Percentiles rank a stretch among this genome's conserved stretches.
phyloP scores from a whole-genome alignment of 345 rosid species.

The Murraya paniculata region DNA sequence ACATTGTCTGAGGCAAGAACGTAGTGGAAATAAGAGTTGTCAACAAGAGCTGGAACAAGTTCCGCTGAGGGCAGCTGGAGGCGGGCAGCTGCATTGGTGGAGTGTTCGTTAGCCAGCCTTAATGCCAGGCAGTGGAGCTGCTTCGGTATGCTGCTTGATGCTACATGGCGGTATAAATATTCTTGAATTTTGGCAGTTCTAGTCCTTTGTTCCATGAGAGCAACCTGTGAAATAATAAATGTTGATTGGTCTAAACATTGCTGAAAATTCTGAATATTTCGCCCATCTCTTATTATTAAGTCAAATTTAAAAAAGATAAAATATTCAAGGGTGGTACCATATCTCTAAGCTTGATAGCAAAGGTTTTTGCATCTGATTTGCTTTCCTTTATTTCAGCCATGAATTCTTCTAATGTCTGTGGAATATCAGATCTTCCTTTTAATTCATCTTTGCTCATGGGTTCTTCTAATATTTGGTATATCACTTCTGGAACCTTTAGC shows the following conservation, averaged over 20 bases:
- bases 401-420: slow-evolving; percentile 81
- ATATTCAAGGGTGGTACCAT: slow-evolving; percentile 48
- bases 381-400: slow-evolving; percentile 56
- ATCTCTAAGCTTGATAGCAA: slow-evolving; percentile 82
- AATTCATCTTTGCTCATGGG: slow-evolving; percentile 65
- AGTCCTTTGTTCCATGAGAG: slow-evolving; percentile 82
- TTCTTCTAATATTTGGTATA: slow-evolving; percentile 62
- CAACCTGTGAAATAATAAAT: slow-evolving; percentile 34
- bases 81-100: slow-evolving; percentile 92
- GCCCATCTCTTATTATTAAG: not conserved
- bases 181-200: slow-evolving; percentile 93
- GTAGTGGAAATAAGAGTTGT: slow-evolving; percentile 74
- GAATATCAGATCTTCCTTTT: slow-evolving; percentile 67
- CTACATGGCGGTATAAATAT: slow-evolving; percentile 83
- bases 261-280: not conserved
- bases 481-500: slow-evolving; percentile 77
- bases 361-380: slow-evolving; percentile 67
- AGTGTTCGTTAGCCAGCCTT: slow-evolving; percentile 79
- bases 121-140: slow-evolving; percentile 87
- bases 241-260: not conserved
- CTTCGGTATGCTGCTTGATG: slow-evolving; percentile 94
- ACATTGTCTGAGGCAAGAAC: slow-evolving; percentile 93
- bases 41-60: slow-evolving; percentile 80
- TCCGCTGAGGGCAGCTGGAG: slow-evolving; percentile 83
- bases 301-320: not conserved